phyloP scores from a whole-genome alignment of 108 stramenopile species.

The Cylindrotheca closterium region DNA sequence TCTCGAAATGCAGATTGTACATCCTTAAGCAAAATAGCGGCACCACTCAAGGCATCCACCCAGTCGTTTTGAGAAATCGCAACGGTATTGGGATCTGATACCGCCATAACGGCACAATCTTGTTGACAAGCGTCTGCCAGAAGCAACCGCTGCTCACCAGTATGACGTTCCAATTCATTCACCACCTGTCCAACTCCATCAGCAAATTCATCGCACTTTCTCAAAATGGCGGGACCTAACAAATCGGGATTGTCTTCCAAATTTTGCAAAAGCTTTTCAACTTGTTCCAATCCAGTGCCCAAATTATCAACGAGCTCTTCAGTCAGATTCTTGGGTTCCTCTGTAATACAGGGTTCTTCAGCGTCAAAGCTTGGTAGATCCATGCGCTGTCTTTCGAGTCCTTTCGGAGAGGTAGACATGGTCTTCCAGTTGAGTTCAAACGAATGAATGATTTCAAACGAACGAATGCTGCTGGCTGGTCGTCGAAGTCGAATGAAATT shows the following conservation, averaged over 20 bases:
- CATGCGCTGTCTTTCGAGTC: neutral
- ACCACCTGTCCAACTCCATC: constrained; percentile 61
- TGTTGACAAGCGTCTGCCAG: constrained; percentile 48
- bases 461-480: too few species aligned
- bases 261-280: constrained; percentile 16
- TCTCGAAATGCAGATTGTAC: constrained; percentile 63
- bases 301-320: constrained; percentile 5
- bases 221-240: constrained; percentile 60
- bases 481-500: too few species aligned
- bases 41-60: constrained; percentile 44
- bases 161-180: constrained; percentile 50
- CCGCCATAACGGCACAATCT: constrained; percentile 20
- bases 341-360: neutral
- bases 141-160: constrained; percentile 30
- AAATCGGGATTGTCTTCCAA: constrained; percentile 43
- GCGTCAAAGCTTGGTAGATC: neutral
- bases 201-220: constrained; percentile 71
- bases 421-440: too few species aligned
- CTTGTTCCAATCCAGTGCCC: constrained; percentile 17
- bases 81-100: neutral
- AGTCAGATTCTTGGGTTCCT: neutral
- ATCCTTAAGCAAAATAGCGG: constrained; percentile 59
- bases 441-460: too few species aligned
- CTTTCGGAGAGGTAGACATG: too few species aligned
- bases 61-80: constrained; percentile 33